A percentile compares a stretch with the other conserved stretches of the same genome.
These are phyloP conservation scores for Parafenestella ontariensis DNA, from an alignment of 2,329 filamentous ascomycete species.

Conservation along the genomic window DNA sequence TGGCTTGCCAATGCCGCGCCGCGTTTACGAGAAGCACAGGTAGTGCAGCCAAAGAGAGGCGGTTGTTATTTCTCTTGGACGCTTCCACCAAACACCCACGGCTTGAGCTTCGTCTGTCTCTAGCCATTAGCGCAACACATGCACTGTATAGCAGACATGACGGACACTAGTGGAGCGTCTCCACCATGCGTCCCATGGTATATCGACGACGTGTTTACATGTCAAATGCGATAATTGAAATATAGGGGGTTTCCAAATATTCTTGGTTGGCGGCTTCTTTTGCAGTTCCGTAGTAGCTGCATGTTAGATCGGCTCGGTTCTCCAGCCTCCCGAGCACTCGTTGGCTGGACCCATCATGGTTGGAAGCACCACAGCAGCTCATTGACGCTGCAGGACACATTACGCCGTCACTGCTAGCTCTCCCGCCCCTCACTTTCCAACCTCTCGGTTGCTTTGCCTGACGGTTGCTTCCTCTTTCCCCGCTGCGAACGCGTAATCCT, in stretches of 20 bases:
- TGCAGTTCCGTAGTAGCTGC: conserved; percentile 6
- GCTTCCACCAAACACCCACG: conserved; percentile 7
- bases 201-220: neutral
- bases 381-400: conserved; percentile 22
- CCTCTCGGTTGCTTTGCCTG: conserved; percentile 14
- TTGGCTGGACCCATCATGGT: conserved; percentile 3
- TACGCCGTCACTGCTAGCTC: conserved; percentile 14
- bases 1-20: conserved; percentile 12
- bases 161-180: neutral
- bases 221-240: too few species aligned
- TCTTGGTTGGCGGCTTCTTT: conserved; percentile 1
- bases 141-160: neutral
- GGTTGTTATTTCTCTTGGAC: conserved; percentile 8
- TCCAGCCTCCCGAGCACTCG: conserved; percentile 14
- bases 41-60: too few species aligned
- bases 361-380: conserved; percentile 7
- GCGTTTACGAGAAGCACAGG: conserved; percentile 12
- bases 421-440: conserved; percentile 28
- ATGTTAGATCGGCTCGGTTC: conserved; percentile 10
- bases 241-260: neutral
- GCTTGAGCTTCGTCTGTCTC: neutral
- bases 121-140: neutral
- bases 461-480: conserved; percentile 9
- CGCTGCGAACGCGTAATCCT: conserved; percentile 26
- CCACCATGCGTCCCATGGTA: too few species aligned